Base-by-base conservation (phyloP, 1,284 basidiomycete genomes). In the Malassezia equina region DNA sequence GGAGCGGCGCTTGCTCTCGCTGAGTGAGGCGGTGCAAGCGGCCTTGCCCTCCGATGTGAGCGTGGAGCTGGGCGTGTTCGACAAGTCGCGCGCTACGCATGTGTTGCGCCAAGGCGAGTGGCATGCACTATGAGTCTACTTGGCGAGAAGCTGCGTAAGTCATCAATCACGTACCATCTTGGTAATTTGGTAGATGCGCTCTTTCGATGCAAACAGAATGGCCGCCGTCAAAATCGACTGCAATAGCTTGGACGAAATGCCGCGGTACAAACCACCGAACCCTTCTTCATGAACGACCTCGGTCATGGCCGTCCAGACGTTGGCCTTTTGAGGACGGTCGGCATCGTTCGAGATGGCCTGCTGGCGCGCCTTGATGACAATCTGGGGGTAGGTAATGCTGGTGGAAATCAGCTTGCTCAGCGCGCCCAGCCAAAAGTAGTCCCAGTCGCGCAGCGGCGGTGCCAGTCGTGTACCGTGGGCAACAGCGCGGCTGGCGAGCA, bases 371-470 rank as follows among this genome's bases (percentile, higher is more conserved):
- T 74, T 74, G 61, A 74, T 66, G 11, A 74, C 69, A 46, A 74
- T 73, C 58, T 74, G 71, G 5, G 71, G 71, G 50, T 74, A 74
- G 2, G 71, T 74, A 25, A 73, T 48, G 42, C 68, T 64, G 8
- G 71, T 74, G 9, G 71, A 69, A 40, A 73, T 62, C 12, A 74
- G 64, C 62, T 74, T 74, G 47, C 56, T 60, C 7, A 74, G 59
- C 1, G 71, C 71, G 24, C 71, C 71, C 32, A 74, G 64, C 60
- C 69, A 62, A 63, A 74, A 74, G 31, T 73, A 71, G 62, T 74
- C 72, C 44, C 65, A 58, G 57, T 74, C 72, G 40, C 58, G 48
- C 32, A 74, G 65, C 21, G 51, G 40, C 19, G 47, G 47, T 15
- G 59, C 56, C 40, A 51, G 53, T n/a, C n/a, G n/a, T n/a, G n/a